Conservation (phyloP, 108 stramenopile species). For the Ochromonas danica region DNA sequence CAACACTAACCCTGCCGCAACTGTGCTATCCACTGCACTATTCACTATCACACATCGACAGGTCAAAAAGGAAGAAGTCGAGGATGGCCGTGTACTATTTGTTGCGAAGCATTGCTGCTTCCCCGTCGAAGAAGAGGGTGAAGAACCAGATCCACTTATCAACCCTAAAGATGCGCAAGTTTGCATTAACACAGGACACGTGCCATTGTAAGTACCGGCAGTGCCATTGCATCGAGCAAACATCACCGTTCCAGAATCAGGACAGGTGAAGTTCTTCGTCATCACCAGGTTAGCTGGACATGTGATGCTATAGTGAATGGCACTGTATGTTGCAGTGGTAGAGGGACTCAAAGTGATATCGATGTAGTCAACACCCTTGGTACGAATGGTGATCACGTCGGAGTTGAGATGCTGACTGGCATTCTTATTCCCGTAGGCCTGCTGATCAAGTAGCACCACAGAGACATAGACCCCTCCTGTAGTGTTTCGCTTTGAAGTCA, state of each 20-base stretch:
- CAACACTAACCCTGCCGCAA: too few relatives aligned
- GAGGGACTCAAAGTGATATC: background rate
- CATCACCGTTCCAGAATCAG: slow-evolving; percentile 3
- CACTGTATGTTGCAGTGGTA: slow-evolving; percentile 9
- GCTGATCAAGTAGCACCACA: slow-evolving; percentile 9
- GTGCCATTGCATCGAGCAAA: background rate
- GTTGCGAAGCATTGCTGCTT: slow-evolving; percentile 1
- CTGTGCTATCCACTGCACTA: slow-evolving; percentile 7
- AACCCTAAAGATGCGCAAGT: background rate
- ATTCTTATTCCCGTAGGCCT: slow-evolving; percentile 15
- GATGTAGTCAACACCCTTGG: too few relatives aligned
- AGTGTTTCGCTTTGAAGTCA: slow-evolving; percentile 15
- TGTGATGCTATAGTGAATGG: slow-evolving; percentile 5
- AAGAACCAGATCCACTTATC: slow-evolving; percentile 8
- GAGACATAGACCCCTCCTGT: slow-evolving; percentile 13
- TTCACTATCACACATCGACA: slow-evolving; percentile 18
- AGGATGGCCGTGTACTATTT: slow-evolving; percentile 1
- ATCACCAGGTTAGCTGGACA: slow-evolving; percentile 9
- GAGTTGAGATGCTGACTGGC: background rate
- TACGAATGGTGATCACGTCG: too few relatives aligned
- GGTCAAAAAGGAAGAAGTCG: background rate
- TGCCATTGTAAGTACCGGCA: background rate
- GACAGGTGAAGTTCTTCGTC: slow-evolving; percentile 20
- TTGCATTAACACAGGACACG: slow-evolving; percentile 2
- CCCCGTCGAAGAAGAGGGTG: slow-evolving; percentile 7